Percentiles rank a stretch among this genome's conserved stretches.
These are phyloP conservation scores for Candida incommunis DNA, from an alignment of 805 yeast genomes.

Conservation along the genomic window DNA sequence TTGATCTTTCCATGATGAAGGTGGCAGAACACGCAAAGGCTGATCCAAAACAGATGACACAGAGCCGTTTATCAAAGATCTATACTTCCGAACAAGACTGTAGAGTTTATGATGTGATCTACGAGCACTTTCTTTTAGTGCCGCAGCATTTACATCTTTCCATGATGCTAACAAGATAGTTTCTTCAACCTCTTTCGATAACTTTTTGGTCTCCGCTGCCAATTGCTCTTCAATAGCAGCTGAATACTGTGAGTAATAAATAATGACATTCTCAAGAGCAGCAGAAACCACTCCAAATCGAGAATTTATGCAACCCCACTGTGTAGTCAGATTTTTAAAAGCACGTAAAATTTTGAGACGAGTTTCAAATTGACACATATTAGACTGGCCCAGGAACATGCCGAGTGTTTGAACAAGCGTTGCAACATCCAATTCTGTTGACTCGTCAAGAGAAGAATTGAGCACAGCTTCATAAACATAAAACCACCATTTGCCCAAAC, in stretches of 20 bases:
- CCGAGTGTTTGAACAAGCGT: background rate
- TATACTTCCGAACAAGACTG: constrained; percentile 71
- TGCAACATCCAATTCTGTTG: constrained; percentile 24
- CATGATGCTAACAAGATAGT: constrained; percentile 84
- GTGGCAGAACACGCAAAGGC: background rate
- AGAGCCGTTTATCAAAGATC: constrained; percentile 37
- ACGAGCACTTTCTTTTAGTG: constrained; percentile 85
- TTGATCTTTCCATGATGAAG: background rate
- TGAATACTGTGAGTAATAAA: constrained; percentile 55
- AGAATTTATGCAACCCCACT: background rate
- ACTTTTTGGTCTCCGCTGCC: constrained; percentile 29
- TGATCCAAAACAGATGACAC: background rate
- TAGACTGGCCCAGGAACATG: background rate
- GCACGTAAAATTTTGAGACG: background rate
- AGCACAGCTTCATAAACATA: constrained; percentile 65
- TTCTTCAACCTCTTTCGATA: constrained; percentile 73
- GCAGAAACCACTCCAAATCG: constrained; percentile 16
- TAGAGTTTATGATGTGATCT: constrained; percentile 74
- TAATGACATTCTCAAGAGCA: constrained; percentile 42
- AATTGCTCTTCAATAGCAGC: constrained; percentile 35
- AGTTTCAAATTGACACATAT: background rate
- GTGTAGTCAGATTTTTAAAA: background rate
- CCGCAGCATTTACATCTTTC: constrained; percentile 92
- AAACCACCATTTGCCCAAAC: constrained; percentile 80
- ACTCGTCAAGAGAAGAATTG: constrained; percentile 31